Evolutionary conservation across 306 rosid genomes (phyloP).

Genomic region (Myrica gale): DNA sequence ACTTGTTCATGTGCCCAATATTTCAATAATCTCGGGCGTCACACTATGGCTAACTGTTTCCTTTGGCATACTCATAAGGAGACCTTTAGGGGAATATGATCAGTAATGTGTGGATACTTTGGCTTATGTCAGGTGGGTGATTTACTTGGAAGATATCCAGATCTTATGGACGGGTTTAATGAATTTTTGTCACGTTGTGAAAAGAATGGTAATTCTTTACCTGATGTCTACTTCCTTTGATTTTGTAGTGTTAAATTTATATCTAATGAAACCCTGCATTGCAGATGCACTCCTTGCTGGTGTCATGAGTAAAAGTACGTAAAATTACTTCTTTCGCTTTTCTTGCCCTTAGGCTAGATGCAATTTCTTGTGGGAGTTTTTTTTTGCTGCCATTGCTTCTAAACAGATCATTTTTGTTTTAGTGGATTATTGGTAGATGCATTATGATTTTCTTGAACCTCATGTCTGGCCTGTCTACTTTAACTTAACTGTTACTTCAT

Average conservation of each 20-base stretch:
- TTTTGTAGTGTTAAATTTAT: conserved; percentile 19
- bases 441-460: conserved; percentile 21
- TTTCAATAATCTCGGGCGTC: not conserved
- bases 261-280: conserved; percentile 50
- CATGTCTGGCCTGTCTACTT: conserved; percentile 20
- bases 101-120: conserved; percentile 27
- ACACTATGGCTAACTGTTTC: conserved; percentile 3
- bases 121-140: conserved; percentile 65
- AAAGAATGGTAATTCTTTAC: conserved; percentile 73
- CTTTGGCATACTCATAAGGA: not conserved
- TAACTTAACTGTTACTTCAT: conserved; percentile 31
- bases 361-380: conserved; percentile 27
- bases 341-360: conserved; percentile 19
- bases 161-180: conserved; percentile 83
- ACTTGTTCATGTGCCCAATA: not conserved
- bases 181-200: conserved; percentile 88
- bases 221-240: conserved; percentile 29
- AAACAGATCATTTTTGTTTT: conserved; percentile 3
- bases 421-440: conserved; percentile 3
- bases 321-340: conserved; percentile 32
- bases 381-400: conserved; percentile 5
- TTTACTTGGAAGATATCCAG: conserved; percentile 80
- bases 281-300: conserved; percentile 98
- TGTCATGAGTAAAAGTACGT: conserved; percentile 95
- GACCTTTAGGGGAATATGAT: conserved; percentile 19